These are phyloP conservation scores for Paxillus ammoniavirescens DNA, from an alignment of 768 basidiomycete genomes.

Conservation along the genomic window DNA sequence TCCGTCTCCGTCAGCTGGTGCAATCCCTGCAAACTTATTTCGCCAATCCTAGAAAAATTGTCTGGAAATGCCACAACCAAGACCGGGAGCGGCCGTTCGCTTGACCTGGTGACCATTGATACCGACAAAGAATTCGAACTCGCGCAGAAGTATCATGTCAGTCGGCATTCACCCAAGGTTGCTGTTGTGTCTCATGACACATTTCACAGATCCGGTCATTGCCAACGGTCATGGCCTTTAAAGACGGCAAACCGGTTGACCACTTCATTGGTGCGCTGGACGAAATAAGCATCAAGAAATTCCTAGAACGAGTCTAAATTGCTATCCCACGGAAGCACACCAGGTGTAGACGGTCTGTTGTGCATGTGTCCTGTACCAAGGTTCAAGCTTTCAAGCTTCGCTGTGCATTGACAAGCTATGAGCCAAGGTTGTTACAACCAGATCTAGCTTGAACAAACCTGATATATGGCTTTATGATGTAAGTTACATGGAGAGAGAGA, in stretches of 20 bases:
- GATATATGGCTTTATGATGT: conserved; percentile 10
- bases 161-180: neutral
- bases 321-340: neutral
- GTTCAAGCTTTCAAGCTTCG: neutral
- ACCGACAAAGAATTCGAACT: conserved; percentile 52
- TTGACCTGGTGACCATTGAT: conserved; percentile 76
- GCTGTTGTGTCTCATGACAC: neutral
- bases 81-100: conserved; percentile 51
- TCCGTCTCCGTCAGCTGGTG: conserved; percentile 59
- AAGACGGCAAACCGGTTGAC: conserved; percentile 53
- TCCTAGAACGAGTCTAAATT: conserved; percentile 42
- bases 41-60: conserved; percentile 66
- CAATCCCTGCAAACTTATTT: conserved; percentile 68
- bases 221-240: conserved; percentile 82
- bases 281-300: conserved; percentile 42
- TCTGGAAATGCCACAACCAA: conserved; percentile 42
- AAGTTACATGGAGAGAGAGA: conserved; percentile 5
- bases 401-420: neutral
- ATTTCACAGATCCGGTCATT: conserved; percentile 58
- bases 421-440: neutral
- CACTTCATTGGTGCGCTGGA: conserved; percentile 63
- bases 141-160: conserved; percentile 49
- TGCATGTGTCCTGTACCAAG: neutral
- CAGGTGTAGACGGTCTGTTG: too few species aligned
- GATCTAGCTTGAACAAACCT: neutral